Percentiles rank a stretch among this genome's conserved stretches.
phyloP scores from a whole-genome alignment of 176 grass and related monocot species.

The Tillandsia leiboldiana region DNA sequence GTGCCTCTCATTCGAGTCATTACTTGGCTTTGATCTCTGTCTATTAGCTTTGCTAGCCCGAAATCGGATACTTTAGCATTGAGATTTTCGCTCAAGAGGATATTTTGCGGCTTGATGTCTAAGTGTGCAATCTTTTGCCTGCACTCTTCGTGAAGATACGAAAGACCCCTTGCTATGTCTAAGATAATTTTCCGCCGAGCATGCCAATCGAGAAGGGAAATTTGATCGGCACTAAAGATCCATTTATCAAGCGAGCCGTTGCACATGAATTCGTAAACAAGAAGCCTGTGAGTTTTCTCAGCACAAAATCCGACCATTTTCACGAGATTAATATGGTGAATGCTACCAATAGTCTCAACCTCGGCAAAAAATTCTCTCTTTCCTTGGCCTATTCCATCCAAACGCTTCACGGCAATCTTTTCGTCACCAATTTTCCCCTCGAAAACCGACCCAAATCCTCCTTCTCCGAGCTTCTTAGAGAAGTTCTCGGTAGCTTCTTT shows the following conservation, averaged over 20 bases:
- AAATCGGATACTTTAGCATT: slow-evolving; percentile 4
- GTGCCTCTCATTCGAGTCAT: slow-evolving; percentile 1
- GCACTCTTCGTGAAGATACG: slow-evolving; percentile 1
- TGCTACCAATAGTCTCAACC: slow-evolving; percentile 1
- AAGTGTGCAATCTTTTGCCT: slow-evolving; percentile 1
- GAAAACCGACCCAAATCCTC: not conserved
- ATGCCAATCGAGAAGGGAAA: not conserved
- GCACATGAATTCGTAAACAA: not conserved
- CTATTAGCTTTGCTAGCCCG: not conserved
- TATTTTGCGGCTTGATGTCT: not conserved
- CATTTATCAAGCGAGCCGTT: not conserved
- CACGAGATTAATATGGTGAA: not conserved
- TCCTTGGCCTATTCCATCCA: not conserved
- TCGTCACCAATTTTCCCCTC: not conserved
- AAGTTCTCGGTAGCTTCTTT: not conserved
- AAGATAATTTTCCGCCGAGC: not conserved
- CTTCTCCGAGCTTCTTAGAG: not conserved
- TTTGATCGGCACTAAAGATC: not conserved
- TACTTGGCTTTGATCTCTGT: slow-evolving; percentile 6
- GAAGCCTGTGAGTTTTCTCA: not conserved
- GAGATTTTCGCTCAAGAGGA: not conserved
- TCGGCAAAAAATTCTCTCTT: slow-evolving; percentile 2
- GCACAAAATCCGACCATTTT: not conserved
- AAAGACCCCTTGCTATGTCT: slow-evolving; percentile 1
- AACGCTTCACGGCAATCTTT: not conserved